Evolutionary conservation across 768 basidiomycete species (phyloP), one percentile per base, ranked within the genome.

Genomic region (Floccularia luteovirens): DNA sequence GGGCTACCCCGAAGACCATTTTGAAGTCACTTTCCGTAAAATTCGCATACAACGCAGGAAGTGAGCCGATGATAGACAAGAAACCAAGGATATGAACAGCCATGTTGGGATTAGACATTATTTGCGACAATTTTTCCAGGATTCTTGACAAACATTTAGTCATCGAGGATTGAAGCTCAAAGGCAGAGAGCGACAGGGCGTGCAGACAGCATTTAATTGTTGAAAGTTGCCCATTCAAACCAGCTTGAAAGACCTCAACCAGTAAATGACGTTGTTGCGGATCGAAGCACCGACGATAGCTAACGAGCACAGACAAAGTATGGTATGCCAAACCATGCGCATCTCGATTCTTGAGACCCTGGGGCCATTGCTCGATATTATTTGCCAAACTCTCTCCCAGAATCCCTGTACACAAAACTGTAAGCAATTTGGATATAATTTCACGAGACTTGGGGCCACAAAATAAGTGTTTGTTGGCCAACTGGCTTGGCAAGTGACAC

Each of bases 41-140:
- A 59, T 96, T 98, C 41, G 80, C 79, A 57, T 91, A 87, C 4
- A 98, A 65, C 4, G 73, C 61, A 1, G 77, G 82, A 11, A 85
- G 72, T 1, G 90, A 88, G 2, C 89, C 91, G 32, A 96, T 73
- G 45, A 96, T 82, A 31, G 79, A 74, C 17, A 98, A 74, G 57
- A 98, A 88, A 45, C 88, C 88, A 43, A 98, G 78, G 56, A 98
- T 93, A 55, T 98, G 93, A n/a, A 93, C 85, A 4, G 91, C 85
- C 75, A 97, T 85, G 44, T 81, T 81, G 2, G 90, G 79, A 39
- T 88, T 91, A 1, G 90, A 90, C 82, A 97, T 93, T 62, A 98
- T 94, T 56, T 88, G 84, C 5, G 86, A 82, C 21, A 98, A 72
- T 58, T 88, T 89, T 50, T 85, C 83, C 42, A 98, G 66, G 38